Percentiles rank a stretch among this genome's conserved stretches.
Conservation (phyloP, 352 stramenopile species). For the Pythium volutum region DNA sequence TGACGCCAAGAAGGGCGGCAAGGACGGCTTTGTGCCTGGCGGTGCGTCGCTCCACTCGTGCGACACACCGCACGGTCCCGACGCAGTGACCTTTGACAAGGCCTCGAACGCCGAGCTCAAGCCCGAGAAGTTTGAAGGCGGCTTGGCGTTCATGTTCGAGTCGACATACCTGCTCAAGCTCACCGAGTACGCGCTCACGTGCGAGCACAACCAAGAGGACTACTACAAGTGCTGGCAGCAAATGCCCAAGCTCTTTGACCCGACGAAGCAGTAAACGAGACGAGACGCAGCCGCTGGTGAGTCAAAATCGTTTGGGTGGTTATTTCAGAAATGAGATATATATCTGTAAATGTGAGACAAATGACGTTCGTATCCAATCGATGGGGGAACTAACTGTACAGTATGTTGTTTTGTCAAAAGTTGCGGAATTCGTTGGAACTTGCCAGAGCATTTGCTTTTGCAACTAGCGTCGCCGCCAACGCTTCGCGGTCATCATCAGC, state of each 20-base stretch:
- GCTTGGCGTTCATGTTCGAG: constrained; percentile 98
- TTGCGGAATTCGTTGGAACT: constrained; percentile 26
- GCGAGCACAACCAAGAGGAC: constrained; percentile 84
- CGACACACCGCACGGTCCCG: constrained; percentile 91
- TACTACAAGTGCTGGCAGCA: constrained; percentile 94
- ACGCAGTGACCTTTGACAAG: constrained; percentile 89
- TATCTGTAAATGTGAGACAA: too few relatives aligned
- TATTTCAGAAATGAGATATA: not conserved
- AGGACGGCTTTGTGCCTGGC: constrained; percentile 89
- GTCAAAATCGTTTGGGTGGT: too few relatives aligned
- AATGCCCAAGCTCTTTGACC: constrained; percentile 88
- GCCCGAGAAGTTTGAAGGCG: constrained; percentile 90
- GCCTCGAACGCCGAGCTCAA: constrained; percentile 81
- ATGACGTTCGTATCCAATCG: too few relatives aligned
- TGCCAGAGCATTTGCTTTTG: not conserved
- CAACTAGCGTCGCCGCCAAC: not conserved
- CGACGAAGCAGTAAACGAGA: constrained; percentile 22
- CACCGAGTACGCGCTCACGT: constrained; percentile 84
- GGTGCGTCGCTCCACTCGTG: constrained; percentile 91
- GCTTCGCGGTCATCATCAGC: constrained; percentile 27
- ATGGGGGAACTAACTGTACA: too few relatives aligned
- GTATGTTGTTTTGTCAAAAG: constrained; percentile 21
- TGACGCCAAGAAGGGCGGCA: constrained; percentile 91
- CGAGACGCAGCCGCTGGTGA: not conserved
- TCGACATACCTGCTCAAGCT: constrained; percentile 90